These are phyloP conservation scores for Barnettozyma hawaiiensis DNA, from an alignment of 1,139 yeast species.

Conservation along the genomic window DNA sequence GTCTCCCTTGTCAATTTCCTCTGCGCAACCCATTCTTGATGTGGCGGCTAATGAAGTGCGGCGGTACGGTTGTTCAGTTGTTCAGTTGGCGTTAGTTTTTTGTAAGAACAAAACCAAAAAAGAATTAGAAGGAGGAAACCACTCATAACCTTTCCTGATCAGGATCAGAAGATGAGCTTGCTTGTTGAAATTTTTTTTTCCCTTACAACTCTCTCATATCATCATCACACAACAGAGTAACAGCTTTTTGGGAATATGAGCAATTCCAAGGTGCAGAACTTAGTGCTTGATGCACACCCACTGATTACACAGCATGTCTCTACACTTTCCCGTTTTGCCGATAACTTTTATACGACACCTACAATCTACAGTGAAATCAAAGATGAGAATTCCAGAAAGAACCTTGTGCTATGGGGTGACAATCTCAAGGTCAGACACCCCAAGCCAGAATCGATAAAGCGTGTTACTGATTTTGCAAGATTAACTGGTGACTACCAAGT, in stretches of 20 bases:
- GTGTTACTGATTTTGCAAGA: slow-evolving; percentile 71
- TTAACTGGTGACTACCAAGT: slow-evolving; percentile 90
- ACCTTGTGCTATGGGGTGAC: slow-evolving; percentile 74
- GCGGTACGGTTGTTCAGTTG: too few relatives aligned
- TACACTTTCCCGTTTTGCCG: slow-evolving; percentile 63
- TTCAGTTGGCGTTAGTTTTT: too few relatives aligned
- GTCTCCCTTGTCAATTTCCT: slow-evolving; percentile 20
- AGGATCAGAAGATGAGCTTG: slow-evolving; percentile 15
- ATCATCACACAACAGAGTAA: too few relatives aligned
- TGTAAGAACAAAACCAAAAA: too few relatives aligned
- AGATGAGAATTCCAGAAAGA: slow-evolving; percentile 79
- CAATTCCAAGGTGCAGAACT: slow-evolving; percentile 38
- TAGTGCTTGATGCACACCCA: slow-evolving; percentile 93
- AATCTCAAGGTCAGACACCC: slow-evolving; percentile 69
- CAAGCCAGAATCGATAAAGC: slow-evolving; percentile 51
- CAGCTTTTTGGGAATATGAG: background rate
- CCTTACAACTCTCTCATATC: background rate
- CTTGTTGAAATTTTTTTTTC: slow-evolving; percentile 10
- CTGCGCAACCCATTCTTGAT: slow-evolving; percentile 16
- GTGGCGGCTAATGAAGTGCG: too few relatives aligned
- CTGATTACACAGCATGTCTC: slow-evolving; percentile 82
- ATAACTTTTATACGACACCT: slow-evolving; percentile 77
- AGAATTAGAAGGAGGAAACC: too few relatives aligned
- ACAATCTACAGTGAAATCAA: slow-evolving; percentile 82
- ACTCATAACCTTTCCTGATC: slow-evolving; percentile 6